Evolutionary conservation across 345 rosid genomes (phyloP).

Genomic region (Linum trigynum): DNA sequence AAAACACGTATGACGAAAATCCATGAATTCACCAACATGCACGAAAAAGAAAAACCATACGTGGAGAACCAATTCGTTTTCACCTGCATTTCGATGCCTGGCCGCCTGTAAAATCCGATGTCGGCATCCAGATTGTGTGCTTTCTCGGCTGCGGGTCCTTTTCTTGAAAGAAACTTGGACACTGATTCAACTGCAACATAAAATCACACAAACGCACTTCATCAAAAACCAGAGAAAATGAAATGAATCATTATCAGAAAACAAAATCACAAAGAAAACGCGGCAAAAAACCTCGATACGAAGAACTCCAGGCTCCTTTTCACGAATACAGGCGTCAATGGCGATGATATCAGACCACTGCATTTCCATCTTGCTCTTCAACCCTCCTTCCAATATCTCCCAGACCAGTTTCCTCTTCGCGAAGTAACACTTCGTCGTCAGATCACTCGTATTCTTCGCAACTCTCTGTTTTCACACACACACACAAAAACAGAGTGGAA

Average conservation of each 20-base stretch:
- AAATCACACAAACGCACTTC: neutral
- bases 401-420: slow-evolving; percentile 51
- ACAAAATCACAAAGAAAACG: neutral
- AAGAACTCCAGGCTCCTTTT: slow-evolving; percentile 21
- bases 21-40: no score
- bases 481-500: neutral
- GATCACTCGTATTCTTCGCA: slow-evolving; percentile 27
- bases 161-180: slow-evolving; percentile 33
- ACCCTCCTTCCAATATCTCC: slow-evolving; percentile 34
- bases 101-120: slow-evolving; percentile 36
- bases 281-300: slow-evolving; percentile 24
- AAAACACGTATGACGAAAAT: no score
- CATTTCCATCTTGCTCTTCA: slow-evolving; percentile 37
- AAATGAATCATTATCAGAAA: neutral
- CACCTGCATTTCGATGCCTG: slow-evolving; percentile 34
- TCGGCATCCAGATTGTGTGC: slow-evolving; percentile 33
- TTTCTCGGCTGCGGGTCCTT: slow-evolving; percentile 30
- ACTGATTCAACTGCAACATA: slow-evolving; percentile 23
- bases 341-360: slow-evolving; percentile 27
- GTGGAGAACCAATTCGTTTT: no score
- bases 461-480: slow-evolving; percentile 19
- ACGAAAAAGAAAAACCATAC: no score
- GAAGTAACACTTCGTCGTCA: slow-evolving; percentile 51
- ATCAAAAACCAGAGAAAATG: neutral
- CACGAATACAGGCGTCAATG: slow-evolving; percentile 15